Evolutionary conservation across 768 basidiomycete genomes (phyloP).

Genomic region (Psilocybe subaeruginosa): DNA sequence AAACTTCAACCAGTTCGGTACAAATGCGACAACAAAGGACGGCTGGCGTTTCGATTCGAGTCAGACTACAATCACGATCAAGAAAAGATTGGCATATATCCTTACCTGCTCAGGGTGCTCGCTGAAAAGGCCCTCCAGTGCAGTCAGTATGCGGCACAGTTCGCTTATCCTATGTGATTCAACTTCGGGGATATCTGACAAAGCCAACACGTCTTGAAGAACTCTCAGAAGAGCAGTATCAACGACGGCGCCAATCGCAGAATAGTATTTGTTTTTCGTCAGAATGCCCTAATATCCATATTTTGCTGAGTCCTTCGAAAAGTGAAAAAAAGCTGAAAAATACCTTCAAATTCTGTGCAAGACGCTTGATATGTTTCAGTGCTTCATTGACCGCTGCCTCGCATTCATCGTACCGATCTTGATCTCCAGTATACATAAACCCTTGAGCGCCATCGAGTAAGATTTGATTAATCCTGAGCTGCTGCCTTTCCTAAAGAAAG

Average conservation of each 20-base stretch:
- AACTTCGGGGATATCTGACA: conserved; percentile 85
- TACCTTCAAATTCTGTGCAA: conserved; percentile 78
- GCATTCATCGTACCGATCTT: conserved; percentile 77
- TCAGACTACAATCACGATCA: not conserved
- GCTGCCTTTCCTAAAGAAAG: conserved; percentile 49
- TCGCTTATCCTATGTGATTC: conserved; percentile 87
- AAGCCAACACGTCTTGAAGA: conserved; percentile 69
- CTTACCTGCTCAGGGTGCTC: conserved; percentile 64
- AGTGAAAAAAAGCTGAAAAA: conserved; percentile 17
- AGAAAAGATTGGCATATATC: not conserved
- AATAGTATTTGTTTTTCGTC: conserved; percentile 72
- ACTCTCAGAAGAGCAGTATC: conserved; percentile 71
- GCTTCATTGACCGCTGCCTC: conserved; percentile 68
- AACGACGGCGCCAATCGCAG: conserved; percentile 69
- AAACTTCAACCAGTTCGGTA: conserved; percentile 95
- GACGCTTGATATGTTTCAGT: conserved; percentile 61
- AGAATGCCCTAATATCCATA: conserved; percentile 55
- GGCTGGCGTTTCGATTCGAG: conserved; percentile 41
- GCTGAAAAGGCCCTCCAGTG: conserved; percentile 81
- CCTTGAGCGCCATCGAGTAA: conserved; percentile 60
- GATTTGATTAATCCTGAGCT: conserved; percentile 43
- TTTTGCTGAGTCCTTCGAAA: not conserved
- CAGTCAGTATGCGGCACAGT: conserved; percentile 76
- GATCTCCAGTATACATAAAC: conserved; percentile 70
- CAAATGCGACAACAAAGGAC: conserved; percentile 80